Evolutionary conservation across 2,329 filamentous ascomycete species (phyloP).

Genomic region (Dactylellina cionopaga): DNA sequence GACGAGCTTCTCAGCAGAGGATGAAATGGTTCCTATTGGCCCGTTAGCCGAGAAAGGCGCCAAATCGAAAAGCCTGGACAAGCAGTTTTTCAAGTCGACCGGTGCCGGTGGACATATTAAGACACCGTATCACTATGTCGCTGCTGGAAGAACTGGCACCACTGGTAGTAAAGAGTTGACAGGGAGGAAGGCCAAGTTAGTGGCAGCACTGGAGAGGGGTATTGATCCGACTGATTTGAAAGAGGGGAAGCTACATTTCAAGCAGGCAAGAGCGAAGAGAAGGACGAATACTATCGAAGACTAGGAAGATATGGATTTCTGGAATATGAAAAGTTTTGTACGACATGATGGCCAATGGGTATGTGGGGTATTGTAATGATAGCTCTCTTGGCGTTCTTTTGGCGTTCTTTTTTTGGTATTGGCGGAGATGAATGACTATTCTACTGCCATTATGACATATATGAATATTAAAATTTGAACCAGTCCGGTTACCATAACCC

Average conservation of each 20-base stretch:
- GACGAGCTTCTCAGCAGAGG: conserved; percentile 48
- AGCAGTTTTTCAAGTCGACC: conserved; percentile 82
- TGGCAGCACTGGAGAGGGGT: conserved; percentile 84
- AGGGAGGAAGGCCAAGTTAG: conserved; percentile 81
- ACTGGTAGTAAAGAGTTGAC: conserved; percentile 72
- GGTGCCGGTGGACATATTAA: conserved; percentile 73
- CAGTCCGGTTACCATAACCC: no score
- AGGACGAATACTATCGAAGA: conserved; percentile 59
- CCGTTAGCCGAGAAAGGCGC: conserved; percentile 67
- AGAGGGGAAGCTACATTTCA: conserved; percentile 90
- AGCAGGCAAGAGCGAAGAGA: conserved; percentile 75
- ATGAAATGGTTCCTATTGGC: conserved; percentile 54
- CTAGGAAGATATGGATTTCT: conserved; percentile 26
- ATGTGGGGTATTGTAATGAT: conserved; percentile 7
- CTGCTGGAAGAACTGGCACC: conserved; percentile 75
- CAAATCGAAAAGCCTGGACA: conserved; percentile 82
- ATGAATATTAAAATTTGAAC: no score
- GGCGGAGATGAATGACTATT: no score
- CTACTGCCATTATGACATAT: no score
- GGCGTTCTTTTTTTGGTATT: conserved; percentile 5
- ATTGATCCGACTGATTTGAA: conserved; percentile 81
- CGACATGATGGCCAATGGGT: no score
- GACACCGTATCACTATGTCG: conserved; percentile 90
- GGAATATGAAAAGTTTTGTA: no score
- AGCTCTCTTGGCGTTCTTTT: conserved; percentile 27